Evolutionary conservation across 139 green algal genomes (phyloP).

Genomic region (Coelastrella sp.): DNA sequence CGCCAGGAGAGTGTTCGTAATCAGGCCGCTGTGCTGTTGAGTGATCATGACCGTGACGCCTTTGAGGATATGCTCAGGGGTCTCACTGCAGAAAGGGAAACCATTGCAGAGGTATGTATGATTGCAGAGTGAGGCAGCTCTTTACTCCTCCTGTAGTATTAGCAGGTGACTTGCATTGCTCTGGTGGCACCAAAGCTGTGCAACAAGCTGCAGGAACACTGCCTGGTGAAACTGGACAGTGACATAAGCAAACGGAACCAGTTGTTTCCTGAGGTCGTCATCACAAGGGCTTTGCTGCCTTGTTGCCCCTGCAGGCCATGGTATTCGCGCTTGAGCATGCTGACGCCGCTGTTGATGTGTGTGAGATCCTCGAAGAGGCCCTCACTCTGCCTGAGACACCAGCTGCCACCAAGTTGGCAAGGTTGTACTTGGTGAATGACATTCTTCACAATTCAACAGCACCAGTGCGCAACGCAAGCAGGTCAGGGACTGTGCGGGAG

Average conservation of each 20-base stretch:
- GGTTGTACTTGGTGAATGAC: constrained; percentile 94
- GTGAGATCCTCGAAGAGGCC: constrained; percentile 63
- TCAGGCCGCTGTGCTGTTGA: constrained; percentile 51
- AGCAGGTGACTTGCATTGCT: no score
- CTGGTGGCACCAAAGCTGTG: no score
- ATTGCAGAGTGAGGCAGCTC: not conserved
- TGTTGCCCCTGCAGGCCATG: constrained; percentile 78
- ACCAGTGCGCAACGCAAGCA: constrained; percentile 88
- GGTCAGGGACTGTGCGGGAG: constrained; percentile 20
- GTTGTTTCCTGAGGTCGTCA: no score
- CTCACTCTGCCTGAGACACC: constrained; percentile 91
- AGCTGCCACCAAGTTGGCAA: constrained; percentile 84
- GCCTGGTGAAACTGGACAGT: no score
- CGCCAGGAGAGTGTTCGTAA: constrained; percentile 26
- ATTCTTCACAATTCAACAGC: constrained; percentile 95
- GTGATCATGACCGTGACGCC: constrained; percentile 77
- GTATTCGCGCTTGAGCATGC: constrained; percentile 93
- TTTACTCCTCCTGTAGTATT: not conserved
- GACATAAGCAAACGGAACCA: no score
- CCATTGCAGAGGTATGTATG: constrained; percentile 50
- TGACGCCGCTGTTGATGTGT: constrained; percentile 79
- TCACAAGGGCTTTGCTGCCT: not conserved
- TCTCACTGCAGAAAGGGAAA: constrained; percentile 74
- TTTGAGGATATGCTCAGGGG: constrained; percentile 91
- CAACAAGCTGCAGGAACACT: no score